Evolutionary conservation across 2,329 filamentous ascomycete species (phyloP), one percentile per base, ranked within the genome.

Genomic region (Zarea fungicola): DNA sequence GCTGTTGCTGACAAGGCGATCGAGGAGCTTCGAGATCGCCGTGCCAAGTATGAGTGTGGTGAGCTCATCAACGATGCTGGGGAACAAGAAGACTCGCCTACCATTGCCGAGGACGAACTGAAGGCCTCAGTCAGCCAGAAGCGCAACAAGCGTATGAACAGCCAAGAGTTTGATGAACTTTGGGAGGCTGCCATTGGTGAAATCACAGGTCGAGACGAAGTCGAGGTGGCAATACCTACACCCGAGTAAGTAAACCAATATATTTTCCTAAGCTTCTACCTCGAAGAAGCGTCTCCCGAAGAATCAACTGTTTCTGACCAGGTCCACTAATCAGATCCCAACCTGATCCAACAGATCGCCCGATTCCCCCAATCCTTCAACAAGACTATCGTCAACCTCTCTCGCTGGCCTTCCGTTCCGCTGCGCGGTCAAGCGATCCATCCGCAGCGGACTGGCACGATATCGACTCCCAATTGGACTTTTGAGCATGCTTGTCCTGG

Each of bases 31-130:
- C 81, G 93, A 47, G 83, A 95, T 56, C 83, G 88, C 34, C 83
- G 89, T 51, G 93, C 93, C 48, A 85, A 90, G 60, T 96, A 84
- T 60, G 93, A 99, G 70, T 99, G 93, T 60, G 89, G 91, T 16
- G 85, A 89, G 52, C 72, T 84, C 11, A 64, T 75, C 4, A 75
- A 83, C 53, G 80, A 84, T 22, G 71, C 80, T 41, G 84, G 84
- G 9, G 72, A 79, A 46, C 72, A 71, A 19, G 70, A 81, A 3
- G 71, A 78, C 10, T 80, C 77, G 5, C 81, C 87, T 3, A 69
- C 72, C 4, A 74, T 81, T 14, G 73, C 75, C 25, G 88, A 91
- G 56, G 78, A 83, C 23, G 85, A 89, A 47, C 73, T 97, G 53
- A 96, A 92, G 71, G 74, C 85, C 54, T 79, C 82, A 49, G 83